These are phyloP conservation scores for Zanthoxylum bungeanum DNA, from an alignment of 345 rosid genomes.

Conservation along the genomic window DNA sequence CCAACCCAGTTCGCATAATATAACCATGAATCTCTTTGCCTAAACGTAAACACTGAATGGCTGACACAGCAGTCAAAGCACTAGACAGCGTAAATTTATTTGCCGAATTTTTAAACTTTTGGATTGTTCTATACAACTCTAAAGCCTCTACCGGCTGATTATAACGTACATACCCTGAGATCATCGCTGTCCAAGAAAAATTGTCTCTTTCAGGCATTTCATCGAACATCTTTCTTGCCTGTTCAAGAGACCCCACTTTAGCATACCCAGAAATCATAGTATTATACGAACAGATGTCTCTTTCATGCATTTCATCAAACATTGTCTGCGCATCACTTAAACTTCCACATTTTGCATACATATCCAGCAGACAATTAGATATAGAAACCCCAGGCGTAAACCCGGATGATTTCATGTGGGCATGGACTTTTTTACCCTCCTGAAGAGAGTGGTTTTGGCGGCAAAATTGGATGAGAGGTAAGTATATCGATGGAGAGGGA, in stretches of 20 bases:
- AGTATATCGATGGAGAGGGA: conserved; percentile 67
- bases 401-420: conserved; percentile 53
- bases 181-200: conserved; percentile 90
- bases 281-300: conserved; percentile 84
- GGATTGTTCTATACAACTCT: conserved; percentile 50
- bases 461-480: conserved; percentile 58
- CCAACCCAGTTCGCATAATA: conserved; percentile 58
- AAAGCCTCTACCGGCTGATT: conserved; percentile 56
- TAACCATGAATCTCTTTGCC: conserved; percentile 89
- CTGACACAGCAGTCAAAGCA: conserved; percentile 72
- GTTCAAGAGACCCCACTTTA: conserved; percentile 42
- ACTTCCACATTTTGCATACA: conserved; percentile 67
- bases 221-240: conserved; percentile 68
- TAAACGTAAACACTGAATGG: conserved; percentile 39
- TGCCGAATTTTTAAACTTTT: conserved; percentile 25
- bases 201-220: conserved; percentile 78
- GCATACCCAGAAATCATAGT: conserved; percentile 63
- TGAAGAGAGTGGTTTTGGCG: conserved; percentile 42
- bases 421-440: conserved; percentile 53
- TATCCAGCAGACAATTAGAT: conserved; percentile 55
- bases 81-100: conserved; percentile 68
- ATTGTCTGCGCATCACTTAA: conserved; percentile 50
- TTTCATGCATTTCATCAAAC: conserved; percentile 59
- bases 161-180: conserved; percentile 63
- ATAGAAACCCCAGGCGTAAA: conserved; percentile 63